Conservation (phyloP, 306 rosid species). For the Astragalus glycyphyllos region DNA sequence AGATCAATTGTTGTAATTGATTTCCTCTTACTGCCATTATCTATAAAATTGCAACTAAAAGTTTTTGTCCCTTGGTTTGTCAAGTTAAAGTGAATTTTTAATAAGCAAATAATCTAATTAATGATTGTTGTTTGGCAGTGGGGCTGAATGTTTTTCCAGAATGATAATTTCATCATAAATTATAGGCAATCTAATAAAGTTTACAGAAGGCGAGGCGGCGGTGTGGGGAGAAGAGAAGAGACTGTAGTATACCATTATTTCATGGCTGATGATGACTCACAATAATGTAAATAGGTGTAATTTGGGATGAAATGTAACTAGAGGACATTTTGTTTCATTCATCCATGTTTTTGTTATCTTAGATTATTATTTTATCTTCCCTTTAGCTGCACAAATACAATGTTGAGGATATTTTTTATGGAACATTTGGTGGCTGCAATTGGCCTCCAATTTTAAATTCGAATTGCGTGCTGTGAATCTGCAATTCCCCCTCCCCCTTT, state of each 20-base stretch:
- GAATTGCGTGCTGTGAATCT: no score
- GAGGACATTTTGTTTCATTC: constrained; percentile 58
- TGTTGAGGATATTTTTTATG: constrained; percentile 34
- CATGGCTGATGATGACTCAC: constrained; percentile 51
- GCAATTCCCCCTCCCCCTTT: no score
- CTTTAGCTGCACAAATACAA: constrained; percentile 14
- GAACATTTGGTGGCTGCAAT: constrained; percentile 44
- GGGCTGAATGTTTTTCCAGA: constrained; percentile 37
- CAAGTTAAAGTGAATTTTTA: background rate
- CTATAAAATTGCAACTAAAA: background rate
- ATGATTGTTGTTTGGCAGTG: constrained; percentile 5
- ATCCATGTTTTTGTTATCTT: constrained; percentile 54
- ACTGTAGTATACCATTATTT: constrained; percentile 59
- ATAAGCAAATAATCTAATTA: background rate
- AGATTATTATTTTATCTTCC: background rate
- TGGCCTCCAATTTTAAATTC: constrained; percentile 31
- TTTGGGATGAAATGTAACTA: constrained; percentile 63
- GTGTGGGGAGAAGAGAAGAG: constrained; percentile 44
- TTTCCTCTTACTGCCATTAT: constrained; percentile 25
- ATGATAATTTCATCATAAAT: constrained; percentile 45
- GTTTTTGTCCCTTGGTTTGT: constrained; percentile 2
- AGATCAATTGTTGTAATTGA: constrained; percentile 3
- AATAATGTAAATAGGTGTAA: constrained; percentile 74
- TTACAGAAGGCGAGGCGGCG: constrained; percentile 42
- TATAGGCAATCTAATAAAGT: constrained; percentile 56